Evolutionary conservation across 371 early-diverging fungal species (phyloP).

Genomic region (Umbelopsis sp.): DNA sequence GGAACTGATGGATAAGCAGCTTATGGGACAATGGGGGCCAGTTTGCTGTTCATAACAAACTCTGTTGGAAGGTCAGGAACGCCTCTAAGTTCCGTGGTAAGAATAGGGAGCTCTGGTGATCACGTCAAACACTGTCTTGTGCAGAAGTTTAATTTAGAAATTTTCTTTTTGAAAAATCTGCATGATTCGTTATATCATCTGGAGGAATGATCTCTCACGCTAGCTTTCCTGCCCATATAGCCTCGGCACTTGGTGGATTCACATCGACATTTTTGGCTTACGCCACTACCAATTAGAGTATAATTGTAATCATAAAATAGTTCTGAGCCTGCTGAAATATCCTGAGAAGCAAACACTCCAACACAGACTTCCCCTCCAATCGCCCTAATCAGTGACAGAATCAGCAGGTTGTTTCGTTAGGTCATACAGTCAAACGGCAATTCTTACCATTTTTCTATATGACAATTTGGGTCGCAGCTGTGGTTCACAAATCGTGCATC

Average conservation of each 20-base stretch:
- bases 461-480: constrained; percentile 91
- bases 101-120: not conserved
- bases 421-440: not conserved
- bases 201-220: not conserved
- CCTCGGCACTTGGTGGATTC: constrained; percentile 75
- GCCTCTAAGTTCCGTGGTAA: not conserved
- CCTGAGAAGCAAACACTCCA: constrained; percentile 76
- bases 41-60: not conserved
- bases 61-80: not conserved
- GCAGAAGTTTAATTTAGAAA: not conserved
- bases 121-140: not conserved
- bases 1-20: not conserved
- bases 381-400: constrained; percentile 40
- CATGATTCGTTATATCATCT: not conserved
- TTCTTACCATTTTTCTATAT: constrained; percentile 84
- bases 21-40: not conserved
- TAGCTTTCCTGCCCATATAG: constrained; percentile 49
- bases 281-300: constrained; percentile 66
- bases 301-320: constrained; percentile 90
- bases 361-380: constrained; percentile 74
- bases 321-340: constrained; percentile 76
- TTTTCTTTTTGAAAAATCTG: not conserved
- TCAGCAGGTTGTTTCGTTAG: not conserved
- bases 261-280: constrained; percentile 71
- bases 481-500: constrained; percentile 62